phyloP scores from a whole-genome alignment of 192 early-diverging fungal species.

The Cetraspora pellucida region DNA sequence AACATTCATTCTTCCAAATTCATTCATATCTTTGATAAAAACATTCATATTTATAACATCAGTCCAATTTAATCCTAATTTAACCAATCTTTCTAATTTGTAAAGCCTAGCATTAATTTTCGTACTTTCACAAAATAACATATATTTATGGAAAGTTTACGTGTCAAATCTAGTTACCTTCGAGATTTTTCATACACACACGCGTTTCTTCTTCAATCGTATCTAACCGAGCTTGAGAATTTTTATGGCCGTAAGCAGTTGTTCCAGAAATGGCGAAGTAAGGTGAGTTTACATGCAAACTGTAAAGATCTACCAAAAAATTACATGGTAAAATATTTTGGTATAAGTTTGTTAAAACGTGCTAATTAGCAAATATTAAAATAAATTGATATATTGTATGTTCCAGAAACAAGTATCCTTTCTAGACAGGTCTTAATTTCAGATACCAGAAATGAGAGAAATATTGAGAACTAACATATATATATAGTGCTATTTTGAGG shows the following conservation, averaged over 20 bases:
- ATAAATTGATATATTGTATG: too few species aligned
- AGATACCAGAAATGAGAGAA: too few species aligned
- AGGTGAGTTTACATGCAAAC: neutral
- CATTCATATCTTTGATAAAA: slow-evolving; percentile 64
- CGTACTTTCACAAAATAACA: too few species aligned
- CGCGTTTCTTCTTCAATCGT: slow-evolving; percentile 54
- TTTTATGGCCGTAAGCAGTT: slow-evolving; percentile 43
- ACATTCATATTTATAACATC: slow-evolving; percentile 71
- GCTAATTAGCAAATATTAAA: too few species aligned
- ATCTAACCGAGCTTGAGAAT: neutral
- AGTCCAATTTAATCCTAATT: slow-evolving; percentile 49
- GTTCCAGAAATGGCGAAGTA: slow-evolving; percentile 47
- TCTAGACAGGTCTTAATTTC: too few species aligned
- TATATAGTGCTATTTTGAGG: too few species aligned
- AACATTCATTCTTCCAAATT: slow-evolving; percentile 65
- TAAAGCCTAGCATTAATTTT: neutral
- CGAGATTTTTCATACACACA: slow-evolving; percentile 47
- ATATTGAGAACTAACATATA: too few species aligned
- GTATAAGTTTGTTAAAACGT: too few species aligned
- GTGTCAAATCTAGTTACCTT: slow-evolving; percentile 37
- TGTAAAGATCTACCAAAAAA: slow-evolving; percentile 15
- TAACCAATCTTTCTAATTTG: slow-evolving; percentile 43
- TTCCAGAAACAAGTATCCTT: too few species aligned
- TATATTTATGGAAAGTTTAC: too few species aligned
- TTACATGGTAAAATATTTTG: neutral